These are phyloP conservation scores for Protomyces lactucae-debilis DNA, from an alignment of 1,139 yeast genomes.

Conservation along the genomic window DNA sequence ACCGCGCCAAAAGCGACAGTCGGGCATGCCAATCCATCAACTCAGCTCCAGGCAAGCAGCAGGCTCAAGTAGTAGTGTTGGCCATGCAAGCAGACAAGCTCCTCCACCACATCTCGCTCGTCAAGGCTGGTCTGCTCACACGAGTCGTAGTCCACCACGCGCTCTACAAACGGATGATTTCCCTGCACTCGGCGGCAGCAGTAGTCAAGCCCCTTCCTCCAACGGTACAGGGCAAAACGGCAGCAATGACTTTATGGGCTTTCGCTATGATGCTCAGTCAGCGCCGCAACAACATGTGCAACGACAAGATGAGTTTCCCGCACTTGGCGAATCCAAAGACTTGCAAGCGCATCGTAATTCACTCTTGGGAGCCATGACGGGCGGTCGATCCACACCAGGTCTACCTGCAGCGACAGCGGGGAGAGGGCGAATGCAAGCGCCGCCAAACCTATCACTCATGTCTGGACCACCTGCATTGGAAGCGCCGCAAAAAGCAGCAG, in stretches of 20 bases:
- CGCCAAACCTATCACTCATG: constrained; percentile 22
- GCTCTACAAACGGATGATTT: constrained; percentile 18
- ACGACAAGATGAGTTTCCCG: background rate
- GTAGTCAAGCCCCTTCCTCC: too few relatives aligned
- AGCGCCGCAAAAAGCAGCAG: constrained; percentile 13
- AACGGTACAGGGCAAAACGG: constrained; percentile 2
- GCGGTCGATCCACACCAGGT: constrained; percentile 16
- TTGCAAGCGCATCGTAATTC: constrained; percentile 20
- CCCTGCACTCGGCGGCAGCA: constrained; percentile 18
- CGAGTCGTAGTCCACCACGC: constrained; percentile 11
- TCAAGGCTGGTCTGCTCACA: constrained; percentile 1
- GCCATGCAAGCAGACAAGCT: constrained; percentile 7
- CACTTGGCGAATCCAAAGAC: background rate
- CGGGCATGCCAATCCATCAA: constrained; percentile 2
- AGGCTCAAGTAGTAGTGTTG: constrained; percentile 9
- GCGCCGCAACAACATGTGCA: constrained; percentile 10
- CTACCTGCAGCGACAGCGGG: background rate
- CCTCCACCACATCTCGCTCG: background rate
- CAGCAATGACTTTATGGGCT: constrained; percentile 10
- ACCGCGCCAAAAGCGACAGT: background rate
- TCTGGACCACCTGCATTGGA: constrained; percentile 23
- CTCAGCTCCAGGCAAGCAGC: constrained; percentile 12
- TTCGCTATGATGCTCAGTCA: constrained; percentile 8
- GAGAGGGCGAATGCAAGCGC: constrained; percentile 1
- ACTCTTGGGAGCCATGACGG: constrained; percentile 21